Conservation (phyloP, 805 yeast genomes). For the Metschnikowia orientalis region DNA sequence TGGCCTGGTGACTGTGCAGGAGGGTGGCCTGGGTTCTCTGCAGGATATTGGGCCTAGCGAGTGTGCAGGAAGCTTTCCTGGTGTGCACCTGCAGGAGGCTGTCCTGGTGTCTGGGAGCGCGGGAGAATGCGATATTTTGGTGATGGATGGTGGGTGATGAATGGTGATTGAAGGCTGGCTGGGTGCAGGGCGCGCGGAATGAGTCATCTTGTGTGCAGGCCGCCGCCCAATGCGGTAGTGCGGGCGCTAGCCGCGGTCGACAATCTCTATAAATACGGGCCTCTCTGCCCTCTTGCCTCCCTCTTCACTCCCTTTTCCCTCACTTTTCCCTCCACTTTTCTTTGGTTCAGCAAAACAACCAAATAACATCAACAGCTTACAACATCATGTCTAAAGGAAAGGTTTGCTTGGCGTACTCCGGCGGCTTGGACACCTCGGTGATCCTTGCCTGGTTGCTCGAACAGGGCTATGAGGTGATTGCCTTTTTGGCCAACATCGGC, state of each 20-base stretch:
- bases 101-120: no score
- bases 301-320: conserved; percentile 4
- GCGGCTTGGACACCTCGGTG: conserved; percentile 97
- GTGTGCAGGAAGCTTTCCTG: no score
- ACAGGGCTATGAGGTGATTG: conserved; percentile 96
- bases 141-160: not conserved
- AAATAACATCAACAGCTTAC: no score
- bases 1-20: not conserved
- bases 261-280: conserved; percentile 18
- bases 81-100: no score
- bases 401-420: conserved; percentile 98
- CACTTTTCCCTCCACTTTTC: no score
- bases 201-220: conserved; percentile 15
- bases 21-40: no score
- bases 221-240: conserved; percentile 14
- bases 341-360: not conserved
- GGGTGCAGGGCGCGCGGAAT: conserved; percentile 3
- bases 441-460: conserved; percentile 98
- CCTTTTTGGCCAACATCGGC: conserved; percentile 97
- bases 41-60: no score
- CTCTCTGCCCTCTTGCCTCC: conserved; percentile 7
- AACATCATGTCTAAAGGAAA: conserved; percentile 86
- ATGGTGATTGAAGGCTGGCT: not conserved
- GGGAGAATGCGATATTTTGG: no score
- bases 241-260: conserved; percentile 21